These are phyloP conservation scores for Geotrichum histeridarum DNA, from an alignment of 1,139 yeast species.

Conservation along the genomic window DNA sequence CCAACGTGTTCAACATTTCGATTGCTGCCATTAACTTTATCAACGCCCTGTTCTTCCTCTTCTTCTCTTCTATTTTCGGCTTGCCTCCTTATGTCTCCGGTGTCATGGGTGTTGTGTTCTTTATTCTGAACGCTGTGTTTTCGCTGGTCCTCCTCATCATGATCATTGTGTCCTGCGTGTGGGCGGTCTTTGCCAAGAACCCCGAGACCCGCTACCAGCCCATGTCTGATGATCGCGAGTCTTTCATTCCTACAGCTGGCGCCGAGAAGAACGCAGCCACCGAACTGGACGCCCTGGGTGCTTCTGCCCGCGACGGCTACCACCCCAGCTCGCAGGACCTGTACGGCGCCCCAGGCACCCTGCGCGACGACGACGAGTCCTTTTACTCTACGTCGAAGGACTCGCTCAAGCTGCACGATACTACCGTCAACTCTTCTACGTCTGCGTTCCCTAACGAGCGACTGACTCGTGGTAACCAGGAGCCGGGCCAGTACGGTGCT, in stretches of 20 bases:
- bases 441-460: slow-evolving; percentile 6
- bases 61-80: slow-evolving; percentile 77
- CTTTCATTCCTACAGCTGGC: slow-evolving; percentile 57
- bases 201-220: slow-evolving; percentile 96
- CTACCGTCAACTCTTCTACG: no score
- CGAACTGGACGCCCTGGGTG: slow-evolving; percentile 84
- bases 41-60: slow-evolving; percentile 79
- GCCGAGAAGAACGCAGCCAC: slow-evolving; percentile 50
- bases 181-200: slow-evolving; percentile 80
- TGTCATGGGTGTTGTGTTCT: slow-evolving; percentile 85
- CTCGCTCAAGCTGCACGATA: neutral
- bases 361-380: slow-evolving; percentile 7
- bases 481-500: neutral
- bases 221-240: slow-evolving; percentile 92
- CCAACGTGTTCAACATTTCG: slow-evolving; percentile 84
- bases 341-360: slow-evolving; percentile 2
- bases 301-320: slow-evolving; percentile 64
- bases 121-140: slow-evolving; percentile 81
- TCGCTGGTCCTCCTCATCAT: slow-evolving; percentile 76
- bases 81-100: slow-evolving; percentile 86
- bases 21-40: slow-evolving; percentile 73
- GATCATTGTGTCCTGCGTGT: slow-evolving; percentile 78
- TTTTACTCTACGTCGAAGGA: neutral
- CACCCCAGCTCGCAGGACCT: slow-evolving; percentile 10
- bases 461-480: neutral